Evolutionary conservation across 2,329 filamentous ascomycete species (phyloP).

Genomic region (Xylaria sp.): DNA sequence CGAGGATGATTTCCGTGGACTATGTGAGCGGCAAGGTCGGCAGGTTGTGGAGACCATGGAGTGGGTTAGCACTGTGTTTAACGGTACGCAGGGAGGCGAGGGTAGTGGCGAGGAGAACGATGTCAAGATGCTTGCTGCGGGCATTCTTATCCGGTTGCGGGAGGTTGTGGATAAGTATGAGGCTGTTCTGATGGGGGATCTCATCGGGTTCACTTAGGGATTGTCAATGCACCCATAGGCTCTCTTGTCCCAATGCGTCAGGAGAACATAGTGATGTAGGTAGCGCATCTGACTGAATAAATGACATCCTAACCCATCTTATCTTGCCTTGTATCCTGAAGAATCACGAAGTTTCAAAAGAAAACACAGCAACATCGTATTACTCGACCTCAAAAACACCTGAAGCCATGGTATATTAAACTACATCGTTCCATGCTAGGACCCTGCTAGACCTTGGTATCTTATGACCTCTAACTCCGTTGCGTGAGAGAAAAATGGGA

Average conservation of each 20-base stretch:
- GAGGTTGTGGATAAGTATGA: conserved; percentile 82
- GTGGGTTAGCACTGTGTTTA: conserved; percentile 77
- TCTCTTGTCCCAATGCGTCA: not conserved
- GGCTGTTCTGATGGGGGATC: conserved; percentile 66
- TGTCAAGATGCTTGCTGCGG: conserved; percentile 72
- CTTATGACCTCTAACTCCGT: conserved; percentile 4
- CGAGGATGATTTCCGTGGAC: conserved; percentile 59
- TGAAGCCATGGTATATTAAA: not conserved
- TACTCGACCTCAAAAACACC: not conserved
- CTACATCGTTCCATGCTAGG: not conserved
- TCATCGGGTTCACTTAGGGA: conserved; percentile 40
- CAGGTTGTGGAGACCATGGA: conserved; percentile 81
- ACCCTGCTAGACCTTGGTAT: not conserved
- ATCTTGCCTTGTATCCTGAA: no score
- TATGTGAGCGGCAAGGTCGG: conserved; percentile 69
- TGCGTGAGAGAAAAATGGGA: not conserved
- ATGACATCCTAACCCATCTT: no score
- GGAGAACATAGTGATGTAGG: not conserved
- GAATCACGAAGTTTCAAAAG: no score
- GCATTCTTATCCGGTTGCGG: conserved; percentile 68
- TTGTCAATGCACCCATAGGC: not conserved
- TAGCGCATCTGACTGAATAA: no score
- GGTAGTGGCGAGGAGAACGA: conserved; percentile 66
- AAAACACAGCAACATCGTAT: not conserved
- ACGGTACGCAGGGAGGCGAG: conserved; percentile 44